Evolutionary conservation across 164 flowering plant genomes (phyloP), one percentile per base, ranked within the genome.

Genomic region (Tinospora cordifolia): DNA sequence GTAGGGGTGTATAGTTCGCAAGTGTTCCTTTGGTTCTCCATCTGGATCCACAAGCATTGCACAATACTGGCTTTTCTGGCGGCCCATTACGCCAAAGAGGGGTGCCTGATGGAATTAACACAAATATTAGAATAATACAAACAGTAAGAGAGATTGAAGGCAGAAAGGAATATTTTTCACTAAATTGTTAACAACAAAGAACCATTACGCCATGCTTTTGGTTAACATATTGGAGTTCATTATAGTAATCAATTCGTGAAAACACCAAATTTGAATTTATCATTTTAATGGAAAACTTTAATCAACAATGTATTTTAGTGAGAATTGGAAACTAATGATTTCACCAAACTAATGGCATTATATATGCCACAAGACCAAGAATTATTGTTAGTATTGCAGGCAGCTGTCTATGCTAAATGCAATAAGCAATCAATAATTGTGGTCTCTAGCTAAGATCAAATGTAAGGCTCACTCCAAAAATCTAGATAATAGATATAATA

Each of bases 51-150:
- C 99, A 94, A 49, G 99, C 99, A 86, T 94, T 94, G 87, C 99
- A 94, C 57, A 94, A 77, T 19, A 94, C 88, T 19, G 98, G 99
- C 85, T 94, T 94, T 71, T 89, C 96, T 27, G 97, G 90, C 70
- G 99, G 99, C 40, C 99, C 99, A 81, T 94, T 94, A 57, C 99
- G 90, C 99, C 99, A 94, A 67, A 92, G 95, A 62, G 99, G 97
- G 38, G 99, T 94, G 82, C 90, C 99, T 94, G 78, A 79, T 72
- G 68, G 64, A 79, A 46, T 41, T 24, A 47, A 63, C 34, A 58
- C 46, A 65, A 54, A 54, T 21, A 72, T 17, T 21, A 57, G 24
- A 25, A 65, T 19, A 15, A 36, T 44, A 17, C 6, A 41, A 65
- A 25, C 8, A 38, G 19, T 36, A 1, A 49, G 10, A 47, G 40